Conservation (phyloP, 1,284 basidiomycete genomes). For the Irpex lacteus region DNA sequence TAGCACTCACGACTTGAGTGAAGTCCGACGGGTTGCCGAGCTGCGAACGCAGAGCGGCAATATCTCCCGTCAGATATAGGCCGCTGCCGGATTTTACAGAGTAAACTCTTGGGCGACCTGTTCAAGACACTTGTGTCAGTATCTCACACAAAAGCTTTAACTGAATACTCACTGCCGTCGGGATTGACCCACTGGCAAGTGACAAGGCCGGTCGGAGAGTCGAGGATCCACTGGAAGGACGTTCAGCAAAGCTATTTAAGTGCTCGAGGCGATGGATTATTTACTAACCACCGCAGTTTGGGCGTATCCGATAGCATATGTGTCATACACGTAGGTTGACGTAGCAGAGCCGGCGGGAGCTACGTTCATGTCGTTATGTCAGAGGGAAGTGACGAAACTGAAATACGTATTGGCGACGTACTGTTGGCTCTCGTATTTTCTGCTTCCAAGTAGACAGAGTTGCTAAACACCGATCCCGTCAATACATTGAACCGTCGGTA, state of each 20-base stretch:
- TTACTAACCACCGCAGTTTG: slow-evolving; percentile 18
- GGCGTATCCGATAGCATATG: slow-evolving; percentile 18
- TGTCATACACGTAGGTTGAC: slow-evolving; percentile 17
- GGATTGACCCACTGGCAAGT: slow-evolving; percentile 18
- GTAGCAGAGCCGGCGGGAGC: slow-evolving; percentile 13
- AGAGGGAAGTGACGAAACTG: neutral
- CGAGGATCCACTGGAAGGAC: slow-evolving; percentile 6
- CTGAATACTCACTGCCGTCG: slow-evolving; percentile 15
- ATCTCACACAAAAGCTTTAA: too few relatives aligned
- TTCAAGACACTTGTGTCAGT: neutral
- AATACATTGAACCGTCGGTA: neutral
- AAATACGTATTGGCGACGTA: neutral
- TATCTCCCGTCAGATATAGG: slow-evolving; percentile 17
- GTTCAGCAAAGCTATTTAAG: neutral
- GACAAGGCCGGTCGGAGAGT: slow-evolving; percentile 12
- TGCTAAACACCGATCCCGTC: slow-evolving; percentile 5
- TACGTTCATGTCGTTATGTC: neutral
- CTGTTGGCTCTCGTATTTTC: slow-evolving; percentile 14
- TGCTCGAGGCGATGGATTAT: too few relatives aligned
- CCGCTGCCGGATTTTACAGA: slow-evolving; percentile 5
- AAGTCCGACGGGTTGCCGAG: slow-evolving; percentile 8
- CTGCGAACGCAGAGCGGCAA: slow-evolving; percentile 4
- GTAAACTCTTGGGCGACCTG: slow-evolving; percentile 9
- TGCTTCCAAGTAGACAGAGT: slow-evolving; percentile 12
- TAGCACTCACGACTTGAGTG: slow-evolving; percentile 1